Evolutionary conservation across 164 flowering plant genomes (phyloP).

Genomic region (Annona cherimola): DNA sequence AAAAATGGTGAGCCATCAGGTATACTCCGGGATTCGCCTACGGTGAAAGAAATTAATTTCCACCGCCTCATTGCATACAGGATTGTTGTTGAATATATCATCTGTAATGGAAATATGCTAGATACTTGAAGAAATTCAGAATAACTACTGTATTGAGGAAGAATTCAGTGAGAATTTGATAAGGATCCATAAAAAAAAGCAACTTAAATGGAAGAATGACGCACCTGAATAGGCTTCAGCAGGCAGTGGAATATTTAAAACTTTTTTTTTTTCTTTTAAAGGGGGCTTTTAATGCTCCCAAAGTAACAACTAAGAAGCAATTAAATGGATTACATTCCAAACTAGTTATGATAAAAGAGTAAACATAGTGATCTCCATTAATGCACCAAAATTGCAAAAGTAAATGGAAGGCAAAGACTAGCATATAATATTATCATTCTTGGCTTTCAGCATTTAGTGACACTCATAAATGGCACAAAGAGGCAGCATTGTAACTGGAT

Average conservation of each 20-base stretch:
- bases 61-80: slow-evolving; percentile 58
- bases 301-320: too few species aligned
- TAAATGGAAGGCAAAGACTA: too few species aligned
- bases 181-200: background rate
- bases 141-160: background rate
- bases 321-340: too few species aligned
- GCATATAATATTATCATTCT: too few species aligned
- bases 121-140: background rate
- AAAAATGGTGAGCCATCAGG: slow-evolving; percentile 26
- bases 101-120: slow-evolving; percentile 26
- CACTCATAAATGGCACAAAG: background rate
- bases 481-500: background rate
- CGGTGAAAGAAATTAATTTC: slow-evolving; percentile 56
- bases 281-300: too few species aligned
- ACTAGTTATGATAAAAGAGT: too few species aligned
- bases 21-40: slow-evolving; percentile 28
- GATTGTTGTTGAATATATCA: slow-evolving; percentile 49
- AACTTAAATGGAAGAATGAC: background rate
- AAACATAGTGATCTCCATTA: too few species aligned
- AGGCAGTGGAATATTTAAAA: background rate
- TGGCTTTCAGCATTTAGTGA: too few species aligned
- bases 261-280: too few species aligned
- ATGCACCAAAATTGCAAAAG: too few species aligned
- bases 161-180: background rate
- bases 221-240: background rate